Evolutionary conservation across 371 early-diverging fungal species (phyloP).

Genomic region (Coemansia sp.): DNA sequence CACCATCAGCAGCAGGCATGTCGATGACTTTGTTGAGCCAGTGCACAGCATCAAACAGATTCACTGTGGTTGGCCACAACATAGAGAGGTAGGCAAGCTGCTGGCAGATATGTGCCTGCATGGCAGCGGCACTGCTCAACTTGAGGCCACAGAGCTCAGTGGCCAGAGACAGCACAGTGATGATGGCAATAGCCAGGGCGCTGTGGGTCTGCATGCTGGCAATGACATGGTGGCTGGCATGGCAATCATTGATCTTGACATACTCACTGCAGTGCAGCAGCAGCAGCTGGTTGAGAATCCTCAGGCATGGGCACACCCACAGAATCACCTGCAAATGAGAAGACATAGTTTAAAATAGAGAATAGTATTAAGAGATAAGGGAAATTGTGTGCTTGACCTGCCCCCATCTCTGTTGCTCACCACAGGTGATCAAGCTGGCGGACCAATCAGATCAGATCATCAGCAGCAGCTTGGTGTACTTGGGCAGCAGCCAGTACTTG

Average conservation of each 20-base stretch:
- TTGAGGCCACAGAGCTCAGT: conserved; percentile 68
- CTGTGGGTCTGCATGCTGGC: conserved; percentile 92
- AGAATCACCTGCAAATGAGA: conserved; percentile 70
- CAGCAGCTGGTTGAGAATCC: conserved; percentile 89
- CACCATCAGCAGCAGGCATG: conserved; percentile 35
- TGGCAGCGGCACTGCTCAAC: conserved; percentile 43
- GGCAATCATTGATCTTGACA: conserved; percentile 56
- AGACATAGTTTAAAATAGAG: background rate
- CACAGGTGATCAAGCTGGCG: too few relatives aligned
- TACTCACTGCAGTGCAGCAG: conserved; percentile 78
- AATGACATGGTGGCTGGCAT: conserved; percentile 80
- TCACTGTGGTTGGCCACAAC: conserved; percentile 95
- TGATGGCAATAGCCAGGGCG: conserved; percentile 97
- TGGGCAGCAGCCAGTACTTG: conserved; percentile 94
- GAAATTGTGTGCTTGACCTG: too few relatives aligned
- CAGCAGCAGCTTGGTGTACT: conserved; percentile 93
- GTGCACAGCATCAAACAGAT: conserved; percentile 89
- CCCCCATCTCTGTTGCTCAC: too few relatives aligned
- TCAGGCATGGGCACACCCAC: conserved; percentile 66
- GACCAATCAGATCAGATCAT: conserved; percentile 52
- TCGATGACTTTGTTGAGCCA: conserved; percentile 60
- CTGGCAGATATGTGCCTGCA: conserved; percentile 50
- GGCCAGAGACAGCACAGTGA: conserved; percentile 88
- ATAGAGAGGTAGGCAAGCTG: conserved; percentile 81
- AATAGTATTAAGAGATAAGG: background rate